Percentiles rank a stretch among this genome's conserved stretches.
Evolutionary conservation across 495 filamentous ascomycete genomes (phyloP).

Genomic region (Acidomyces sp.): DNA sequence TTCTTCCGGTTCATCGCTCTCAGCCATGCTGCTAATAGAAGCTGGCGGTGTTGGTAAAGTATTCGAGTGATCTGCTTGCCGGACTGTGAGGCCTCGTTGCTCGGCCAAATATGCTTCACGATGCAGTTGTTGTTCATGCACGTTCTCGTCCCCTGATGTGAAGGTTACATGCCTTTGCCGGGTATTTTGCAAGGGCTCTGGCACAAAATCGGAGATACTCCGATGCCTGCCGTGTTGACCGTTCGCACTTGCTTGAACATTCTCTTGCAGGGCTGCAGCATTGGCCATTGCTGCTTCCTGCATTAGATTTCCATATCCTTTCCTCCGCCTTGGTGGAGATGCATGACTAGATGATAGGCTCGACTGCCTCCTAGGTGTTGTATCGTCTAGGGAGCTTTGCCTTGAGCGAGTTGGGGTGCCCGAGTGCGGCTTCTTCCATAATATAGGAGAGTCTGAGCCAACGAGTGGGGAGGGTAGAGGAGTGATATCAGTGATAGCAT

Average conservation of each 20-base stretch:
- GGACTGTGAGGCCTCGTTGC: conserved; percentile 42
- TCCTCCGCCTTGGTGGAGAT: conserved; percentile 12
- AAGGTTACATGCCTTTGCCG: conserved; percentile 60
- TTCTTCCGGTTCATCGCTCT: conserved; percentile 36
- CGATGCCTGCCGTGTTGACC: conserved; percentile 47
- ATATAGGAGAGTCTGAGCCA: conserved; percentile 53
- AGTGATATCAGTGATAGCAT: conserved; percentile 79
- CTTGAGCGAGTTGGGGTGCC: conserved; percentile 29
- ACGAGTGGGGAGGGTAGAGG: conserved; percentile 82
- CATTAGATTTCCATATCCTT: conserved; percentile 19
- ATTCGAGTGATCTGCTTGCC: conserved; percentile 33
- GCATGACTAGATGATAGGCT: conserved; percentile 14
- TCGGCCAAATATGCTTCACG: conserved; percentile 71
- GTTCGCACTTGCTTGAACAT: conserved; percentile 16
- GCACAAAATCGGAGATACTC: conserved; percentile 78
- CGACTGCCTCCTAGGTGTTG: conserved; percentile 6
- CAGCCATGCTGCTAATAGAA: conserved; percentile 41
- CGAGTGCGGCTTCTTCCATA: conserved; percentile 43
- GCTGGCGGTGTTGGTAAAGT: conserved; percentile 18
- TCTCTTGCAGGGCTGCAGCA: conserved; percentile 30
- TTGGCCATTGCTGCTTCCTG: conserved; percentile 24
- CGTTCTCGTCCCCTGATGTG: conserved; percentile 29
- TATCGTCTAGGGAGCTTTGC: conserved; percentile 12
- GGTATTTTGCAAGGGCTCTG: conserved; percentile 51
- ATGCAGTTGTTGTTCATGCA: conserved; percentile 42